These are phyloP conservation scores for Gracilaria vermiculophylla DNA, from an alignment of 23 red algal species.

Conservation along the genomic window DNA sequence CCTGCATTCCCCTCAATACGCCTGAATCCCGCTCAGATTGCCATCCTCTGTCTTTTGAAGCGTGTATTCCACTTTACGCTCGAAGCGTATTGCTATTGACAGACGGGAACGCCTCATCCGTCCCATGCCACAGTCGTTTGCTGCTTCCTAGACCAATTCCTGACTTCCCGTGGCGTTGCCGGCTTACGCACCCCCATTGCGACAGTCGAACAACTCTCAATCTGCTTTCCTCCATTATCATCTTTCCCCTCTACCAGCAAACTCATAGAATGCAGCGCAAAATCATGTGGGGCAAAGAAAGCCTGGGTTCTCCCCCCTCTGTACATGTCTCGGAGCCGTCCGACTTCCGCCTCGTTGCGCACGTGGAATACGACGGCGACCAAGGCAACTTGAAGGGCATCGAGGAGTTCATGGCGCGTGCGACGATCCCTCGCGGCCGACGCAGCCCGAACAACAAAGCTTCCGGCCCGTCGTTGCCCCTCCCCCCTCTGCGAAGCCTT, in stretches of 20 bases:
- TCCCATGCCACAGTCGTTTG: too few relatives aligned
- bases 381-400: constrained; percentile 54
- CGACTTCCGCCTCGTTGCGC: constrained; percentile 48
- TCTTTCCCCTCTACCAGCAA: not conserved
- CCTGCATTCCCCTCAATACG: too few relatives aligned
- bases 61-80: too few relatives aligned
- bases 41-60: too few relatives aligned
- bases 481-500: constrained; percentile 4
- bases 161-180: too few relatives aligned
- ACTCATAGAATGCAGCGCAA: not conserved
- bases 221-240: too few relatives aligned
- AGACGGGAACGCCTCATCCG: too few relatives aligned
- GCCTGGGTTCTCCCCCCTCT: not conserved
- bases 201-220: too few relatives aligned
- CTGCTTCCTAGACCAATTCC: too few relatives aligned
- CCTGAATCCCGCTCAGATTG: too few relatives aligned
- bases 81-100: too few relatives aligned
- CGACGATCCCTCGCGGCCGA: constrained; percentile 37
- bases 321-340: constrained; percentile 31
- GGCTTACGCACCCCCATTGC: too few relatives aligned
- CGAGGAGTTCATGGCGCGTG: constrained; percentile 60
- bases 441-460: not conserved
- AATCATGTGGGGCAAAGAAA: constrained; percentile 17
- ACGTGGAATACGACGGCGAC: constrained; percentile 55
- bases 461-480: not conserved